Evolutionary conservation across 1,139 yeast genomes (phyloP), one percentile per base, ranked within the genome.

Genomic region (Yamadazyma diddensiae): DNA sequence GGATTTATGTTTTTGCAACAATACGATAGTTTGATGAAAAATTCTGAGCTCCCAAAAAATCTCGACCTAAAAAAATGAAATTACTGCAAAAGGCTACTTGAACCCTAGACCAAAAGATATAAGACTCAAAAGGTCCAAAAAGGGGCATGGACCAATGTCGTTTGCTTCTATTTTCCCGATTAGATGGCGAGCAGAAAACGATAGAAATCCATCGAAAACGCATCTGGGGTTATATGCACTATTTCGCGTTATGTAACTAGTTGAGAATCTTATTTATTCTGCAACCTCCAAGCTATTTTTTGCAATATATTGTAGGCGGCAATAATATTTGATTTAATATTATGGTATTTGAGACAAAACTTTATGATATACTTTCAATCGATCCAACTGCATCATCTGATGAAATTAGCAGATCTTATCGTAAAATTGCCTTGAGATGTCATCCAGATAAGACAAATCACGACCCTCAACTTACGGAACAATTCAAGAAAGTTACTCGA

Each of bases 391-490:
- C 73, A 4, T 46, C 69, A 3, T 31, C 46, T 6, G 75, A 67
- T 28, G 73, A 66, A 34, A 67, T 69, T 12, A 53, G 70, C 13
- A 54, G 53, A 27, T 55, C 72, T 4, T 69, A 66, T 41, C 62
- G 64, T 39, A 58, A 54, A 39, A 54, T 58, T 36, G 74, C 74
- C 3, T 50, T 69, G 19, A 63, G 51, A 36, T 69, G 65, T 38
- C 75, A 69, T 40, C 75, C 75, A 1, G 75, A 69, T 43, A 69
- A 69, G 43, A 69, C 72, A 11, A 68, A 67, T 42, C 73, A 64
- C 39, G 59, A 69, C 39, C 69, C 70, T 1, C 59, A 53, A 31
- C 46, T 65, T 24, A 68, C 74, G 1, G 74, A 69, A 43, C 56
- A 53, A 43, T 69, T 69, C 46, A 69, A 69, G 46, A 68, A 57